A percentile compares a stretch with the other conserved stretches of the same genome.
These are phyloP conservation scores for Pichia deserticola DNA, from an alignment of 805 yeast species.

Conservation along the genomic window DNA sequence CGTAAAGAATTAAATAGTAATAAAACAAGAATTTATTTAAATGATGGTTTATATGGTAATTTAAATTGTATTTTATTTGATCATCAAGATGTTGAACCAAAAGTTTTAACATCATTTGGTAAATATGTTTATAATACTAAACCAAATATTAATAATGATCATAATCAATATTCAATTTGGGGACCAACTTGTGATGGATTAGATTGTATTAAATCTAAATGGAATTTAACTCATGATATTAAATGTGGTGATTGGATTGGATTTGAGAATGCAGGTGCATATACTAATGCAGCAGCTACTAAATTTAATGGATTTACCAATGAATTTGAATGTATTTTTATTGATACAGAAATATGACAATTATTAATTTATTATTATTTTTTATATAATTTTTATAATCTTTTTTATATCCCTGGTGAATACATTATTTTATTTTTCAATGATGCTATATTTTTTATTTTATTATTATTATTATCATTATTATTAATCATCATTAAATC, in stretches of 20 bases:
- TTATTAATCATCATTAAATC: background rate
- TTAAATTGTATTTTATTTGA: slow-evolving; percentile 90
- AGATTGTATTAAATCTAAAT: slow-evolving; percentile 62
- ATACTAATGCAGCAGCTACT: slow-evolving; percentile 89
- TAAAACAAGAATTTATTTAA: slow-evolving; percentile 72
- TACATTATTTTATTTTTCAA: background rate
- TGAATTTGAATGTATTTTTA: slow-evolving; percentile 52
- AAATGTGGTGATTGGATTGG: slow-evolving; percentile 89
- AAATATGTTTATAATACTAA: slow-evolving; percentile 17
- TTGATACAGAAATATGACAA: slow-evolving; percentile 30
- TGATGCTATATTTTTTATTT: too few relatives aligned
- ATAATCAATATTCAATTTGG: slow-evolving; percentile 64
- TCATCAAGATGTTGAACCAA: slow-evolving; percentile 74
- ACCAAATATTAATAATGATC: background rate
- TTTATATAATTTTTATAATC: background rate
- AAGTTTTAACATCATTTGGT: slow-evolving; percentile 51
- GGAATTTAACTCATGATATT: slow-evolving; percentile 50
- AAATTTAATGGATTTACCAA: slow-evolving; percentile 83
- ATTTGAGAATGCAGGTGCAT: slow-evolving; percentile 81
- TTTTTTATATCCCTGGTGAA: background rate
- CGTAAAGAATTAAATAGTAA: slow-evolving; percentile 32
- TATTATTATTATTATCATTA: background rate
- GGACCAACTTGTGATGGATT: slow-evolving; percentile 98
- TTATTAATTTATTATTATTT: background rate
- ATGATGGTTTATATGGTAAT: slow-evolving; percentile 94